Conservation (phyloP, 2,329 filamentous ascomycete genomes). For the Cucurbitaria berberidis region DNA sequence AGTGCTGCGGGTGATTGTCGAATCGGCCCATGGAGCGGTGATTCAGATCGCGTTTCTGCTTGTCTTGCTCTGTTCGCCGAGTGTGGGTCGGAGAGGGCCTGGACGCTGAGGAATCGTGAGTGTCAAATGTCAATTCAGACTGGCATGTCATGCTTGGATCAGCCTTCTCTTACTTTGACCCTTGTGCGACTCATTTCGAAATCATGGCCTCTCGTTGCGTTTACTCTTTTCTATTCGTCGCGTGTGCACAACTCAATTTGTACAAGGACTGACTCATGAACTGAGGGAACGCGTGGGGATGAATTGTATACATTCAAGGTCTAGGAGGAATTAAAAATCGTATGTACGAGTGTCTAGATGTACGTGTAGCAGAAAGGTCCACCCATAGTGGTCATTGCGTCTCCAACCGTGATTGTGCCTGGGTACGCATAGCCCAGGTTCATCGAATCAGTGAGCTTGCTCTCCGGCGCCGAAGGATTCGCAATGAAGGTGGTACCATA, state of each 20-base stretch:
- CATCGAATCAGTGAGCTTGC: slow-evolving; percentile 54
- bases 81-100: neutral
- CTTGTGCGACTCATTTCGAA: no score
- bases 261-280: neutral
- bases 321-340: neutral
- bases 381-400: slow-evolving; percentile 53
- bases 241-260: neutral
- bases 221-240: neutral
- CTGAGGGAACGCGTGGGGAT: neutral
- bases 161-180: neutral
- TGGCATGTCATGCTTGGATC: neutral
- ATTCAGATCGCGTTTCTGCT: slow-evolving; percentile 3
- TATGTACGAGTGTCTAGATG: slow-evolving; percentile 18
- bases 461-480: slow-evolving; percentile 51
- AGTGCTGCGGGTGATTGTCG: slow-evolving; percentile 26
- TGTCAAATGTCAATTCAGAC: neutral
- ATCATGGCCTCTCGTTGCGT: no score
- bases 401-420: slow-evolving; percentile 43
- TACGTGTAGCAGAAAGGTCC: slow-evolving; percentile 58
- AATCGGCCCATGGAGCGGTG: slow-evolving; percentile 19
- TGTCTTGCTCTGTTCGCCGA: neutral
- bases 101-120: neutral
- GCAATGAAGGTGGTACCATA: slow-evolving; percentile 52
- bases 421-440: slow-evolving; percentile 48
- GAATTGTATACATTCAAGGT: slow-evolving; percentile 12